Evolutionary conservation across 768 basidiomycete species (phyloP), one percentile per base, ranked within the genome.

Genomic region (Leccinellum luteum): DNA sequence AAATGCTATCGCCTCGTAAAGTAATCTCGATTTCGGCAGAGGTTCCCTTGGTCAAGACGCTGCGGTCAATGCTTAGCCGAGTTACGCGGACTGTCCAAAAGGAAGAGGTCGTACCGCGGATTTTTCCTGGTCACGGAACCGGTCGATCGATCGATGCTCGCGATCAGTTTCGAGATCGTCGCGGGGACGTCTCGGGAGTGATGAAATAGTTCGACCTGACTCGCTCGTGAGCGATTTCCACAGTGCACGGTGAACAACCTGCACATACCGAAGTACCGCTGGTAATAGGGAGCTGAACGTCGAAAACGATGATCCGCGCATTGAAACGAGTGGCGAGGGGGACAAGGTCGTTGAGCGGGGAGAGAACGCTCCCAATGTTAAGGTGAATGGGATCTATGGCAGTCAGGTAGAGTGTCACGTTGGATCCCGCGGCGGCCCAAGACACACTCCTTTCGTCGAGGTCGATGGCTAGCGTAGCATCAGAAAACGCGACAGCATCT

Each of bases 101-200:
- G 6, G 35, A 21, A 44, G 21, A 21, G 8, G 8, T 41, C 55
- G 19, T 57, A 92, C 92, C 95, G 83, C 54, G 97, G 97, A 62
- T 87, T 92, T 56, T 75, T 76, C 76, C 89, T 95, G 31, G 85
- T 68, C 1, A 90, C 81, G 52, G 80, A 78, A 0, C 94, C 94
- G 2, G 85, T 84, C 1, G 85, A 74, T 54, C 92, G 84, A 66
- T 98, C 96, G 10, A 95, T 72, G 1, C 83, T 86, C 1, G 88
- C 80, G n/a, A 90, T 71, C 28, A 98, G 78, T 63, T 88, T 92
- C 5, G 85, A 83, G 52, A 97, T 82, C 12, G 88, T 91, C 1
- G 94, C 96, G 9, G 97, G 94, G 3, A 96, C 85, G 69, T 98
- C 93, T 44, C 85, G 82, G 1, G 94, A 95, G 67, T 99, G 95